Percentiles rank a stretch among this genome's conserved stretches.
These are phyloP conservation scores for Clonostachys rosea DNA, from an alignment of 2,329 filamentous ascomycete species.

Conservation along the genomic window DNA sequence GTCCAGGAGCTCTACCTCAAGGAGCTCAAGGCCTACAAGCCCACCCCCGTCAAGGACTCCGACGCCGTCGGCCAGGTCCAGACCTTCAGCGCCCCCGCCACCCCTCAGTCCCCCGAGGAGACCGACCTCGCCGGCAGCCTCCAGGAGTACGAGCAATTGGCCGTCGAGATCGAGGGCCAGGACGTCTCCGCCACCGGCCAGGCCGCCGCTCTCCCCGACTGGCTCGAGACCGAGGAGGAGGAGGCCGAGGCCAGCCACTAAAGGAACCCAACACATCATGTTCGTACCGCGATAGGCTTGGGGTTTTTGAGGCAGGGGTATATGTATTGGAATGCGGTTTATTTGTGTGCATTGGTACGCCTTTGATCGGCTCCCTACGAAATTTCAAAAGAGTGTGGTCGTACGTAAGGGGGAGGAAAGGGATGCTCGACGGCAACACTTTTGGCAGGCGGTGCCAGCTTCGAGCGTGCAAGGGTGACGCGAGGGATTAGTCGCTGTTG, in stretches of 20 bases:
- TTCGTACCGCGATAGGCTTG: neutral
- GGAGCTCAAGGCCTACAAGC: conserved; percentile 95
- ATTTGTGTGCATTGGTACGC: neutral
- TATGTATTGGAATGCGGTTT: neutral
- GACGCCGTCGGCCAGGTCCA: conserved; percentile 90
- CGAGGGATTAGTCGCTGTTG: neutral
- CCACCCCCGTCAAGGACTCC: conserved; percentile 72
- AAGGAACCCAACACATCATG: conserved; percentile 3
- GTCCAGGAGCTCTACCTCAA: conserved; percentile 97
- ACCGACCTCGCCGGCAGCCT: conserved; percentile 85
- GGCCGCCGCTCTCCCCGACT: conserved; percentile 59
- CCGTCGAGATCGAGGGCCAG: conserved; percentile 91
- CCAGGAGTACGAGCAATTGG: conserved; percentile 90
- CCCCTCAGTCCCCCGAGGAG: conserved; percentile 89
- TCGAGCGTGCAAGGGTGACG: neutral
- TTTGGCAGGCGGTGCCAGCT: neutral
- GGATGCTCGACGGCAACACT: neutral
- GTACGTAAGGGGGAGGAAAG: neutral
- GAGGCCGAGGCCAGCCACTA: conserved; percentile 48
- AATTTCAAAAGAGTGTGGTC: neutral
- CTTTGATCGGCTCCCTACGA: neutral
- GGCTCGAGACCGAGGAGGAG: conserved; percentile 79
- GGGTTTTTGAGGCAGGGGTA: neutral
- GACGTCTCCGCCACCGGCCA: conserved; percentile 56
- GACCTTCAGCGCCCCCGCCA: conserved; percentile 74